A percentile compares a stretch with the other conserved stretches of the same genome.
phyloP scores from a whole-genome alignment of 768 basidiomycete species.

The Suillus spraguei region DNA sequence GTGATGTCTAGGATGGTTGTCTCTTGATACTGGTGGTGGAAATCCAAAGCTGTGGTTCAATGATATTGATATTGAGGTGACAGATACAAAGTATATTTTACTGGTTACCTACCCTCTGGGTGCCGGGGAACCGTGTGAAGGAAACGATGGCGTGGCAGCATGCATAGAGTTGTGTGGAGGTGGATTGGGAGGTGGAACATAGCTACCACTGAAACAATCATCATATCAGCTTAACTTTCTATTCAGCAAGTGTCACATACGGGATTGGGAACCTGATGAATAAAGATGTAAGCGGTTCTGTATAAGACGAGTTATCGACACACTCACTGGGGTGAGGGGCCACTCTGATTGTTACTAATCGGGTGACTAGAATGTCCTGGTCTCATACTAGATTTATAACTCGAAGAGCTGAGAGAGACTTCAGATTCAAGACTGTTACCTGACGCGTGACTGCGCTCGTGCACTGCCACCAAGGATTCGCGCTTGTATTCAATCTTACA shows the following conservation, averaged over 20 bases:
- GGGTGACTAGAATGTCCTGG: slow-evolving; percentile 13
- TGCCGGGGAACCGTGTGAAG: slow-evolving; percentile 9
- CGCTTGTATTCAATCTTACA: too few species aligned
- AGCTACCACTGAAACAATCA: slow-evolving; percentile 1
- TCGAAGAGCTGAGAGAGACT: neutral
- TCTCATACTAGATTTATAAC: slow-evolving; percentile 12
- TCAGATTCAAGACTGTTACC: neutral
- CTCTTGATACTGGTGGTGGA: slow-evolving; percentile 30
- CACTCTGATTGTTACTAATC: slow-evolving; percentile 1
- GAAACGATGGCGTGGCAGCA: slow-evolving; percentile 7
- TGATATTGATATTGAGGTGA: neutral
- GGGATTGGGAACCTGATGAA: slow-evolving; percentile 16
- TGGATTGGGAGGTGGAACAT: slow-evolving; percentile 7
- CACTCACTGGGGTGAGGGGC: slow-evolving; percentile 19
- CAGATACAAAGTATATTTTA: neutral
- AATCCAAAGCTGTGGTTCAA: slow-evolving; percentile 16
- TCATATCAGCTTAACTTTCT: neutral
- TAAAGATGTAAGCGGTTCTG: neutral
- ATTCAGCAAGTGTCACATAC: slow-evolving; percentile 15
- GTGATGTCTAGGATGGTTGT: slow-evolving; percentile 45
- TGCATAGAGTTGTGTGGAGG: slow-evolving; percentile 8
- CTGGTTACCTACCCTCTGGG: slow-evolving; percentile 17
- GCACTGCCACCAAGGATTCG: neutral
- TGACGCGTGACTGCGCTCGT: neutral
- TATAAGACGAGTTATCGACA: neutral